Evolutionary conservation across 371 early-diverging fungal species (phyloP), one percentile per base, ranked within the genome.

Genomic region (Amoeboaphelidium protococcarum): DNA sequence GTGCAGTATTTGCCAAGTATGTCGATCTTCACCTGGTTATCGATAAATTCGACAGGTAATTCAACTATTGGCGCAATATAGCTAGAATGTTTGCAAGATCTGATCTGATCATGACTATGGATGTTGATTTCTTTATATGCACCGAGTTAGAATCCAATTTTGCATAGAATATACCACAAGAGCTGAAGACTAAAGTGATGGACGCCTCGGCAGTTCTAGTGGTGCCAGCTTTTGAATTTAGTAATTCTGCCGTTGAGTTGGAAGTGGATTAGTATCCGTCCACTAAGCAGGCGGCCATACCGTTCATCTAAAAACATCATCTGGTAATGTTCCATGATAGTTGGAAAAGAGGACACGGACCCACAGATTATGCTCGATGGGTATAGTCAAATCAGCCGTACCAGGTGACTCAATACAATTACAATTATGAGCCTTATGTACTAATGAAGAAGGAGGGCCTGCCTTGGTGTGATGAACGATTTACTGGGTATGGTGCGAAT

Each of bases 11-110:
- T 59, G 57, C 60, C 47, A 54, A 62, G 26, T 71, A 63, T 50
- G 72, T 74, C 12, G 76, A 75, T 54, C 58, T 72, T 12, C 76
- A 75, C 54, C 54, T 75, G 6, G 61, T 75, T 20, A 54, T 69
- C 1, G 76, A 75, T 52, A 64, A 58, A 45, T 75, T 67, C 56
- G 69, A 71, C 25, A 63, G 76, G 23, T 74, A 75, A 50, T 75
- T 75, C 59, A 75, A 75, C 44, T 63, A 70, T 68, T 75, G 76
- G 76, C 63, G 76, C 21, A 75, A 75, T 44, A 65, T 75, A 10
- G 76, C 76, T 41, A 62, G 71, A 45, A 60, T 75, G 47, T 75
- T 74, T 61, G 67, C 74, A 1, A 65, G 72, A 3, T 66, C 74
- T 16, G 68, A 74, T 47, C 73, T 64, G 48, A 59, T 75, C 43